Percentiles rank a stretch among this genome's conserved stretches.
These are phyloP conservation scores for Neofusicoccum cordaticola DNA, from an alignment of 2,329 filamentous ascomycete genomes.

Conservation along the genomic window DNA sequence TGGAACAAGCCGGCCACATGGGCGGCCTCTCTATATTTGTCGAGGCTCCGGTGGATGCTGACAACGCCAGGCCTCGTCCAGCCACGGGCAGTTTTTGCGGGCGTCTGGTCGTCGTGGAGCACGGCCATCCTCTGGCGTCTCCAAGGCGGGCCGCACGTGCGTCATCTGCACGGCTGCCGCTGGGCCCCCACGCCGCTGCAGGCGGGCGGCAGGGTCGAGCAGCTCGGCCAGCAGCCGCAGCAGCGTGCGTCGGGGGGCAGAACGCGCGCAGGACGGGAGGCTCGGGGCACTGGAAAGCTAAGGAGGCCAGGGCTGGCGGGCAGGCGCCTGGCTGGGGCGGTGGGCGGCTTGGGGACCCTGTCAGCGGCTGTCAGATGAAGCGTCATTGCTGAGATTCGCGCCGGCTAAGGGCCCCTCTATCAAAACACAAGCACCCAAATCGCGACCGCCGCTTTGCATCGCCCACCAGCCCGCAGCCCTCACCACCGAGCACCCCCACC, in stretches of 20 bases:
- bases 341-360: background rate
- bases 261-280: no score
- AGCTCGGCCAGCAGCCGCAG: background rate
- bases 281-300: background rate
- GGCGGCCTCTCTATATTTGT: background rate
- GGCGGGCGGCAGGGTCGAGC: background rate
- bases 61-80: no score
- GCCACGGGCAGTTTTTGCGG: background rate
- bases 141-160: conserved; percentile 1
- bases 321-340: background rate
- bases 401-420: conserved; percentile 8
- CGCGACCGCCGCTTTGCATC: conserved; percentile 19
- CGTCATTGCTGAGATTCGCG: conserved; percentile 12
- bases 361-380: conserved; percentile 1
- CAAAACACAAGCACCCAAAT: conserved; percentile 5
- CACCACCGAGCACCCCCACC: background rate
- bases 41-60: background rate
- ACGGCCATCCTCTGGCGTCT: background rate
- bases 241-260: background rate
- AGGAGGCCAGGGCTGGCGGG: background rate
- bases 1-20: background rate
- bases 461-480: conserved; percentile 11
- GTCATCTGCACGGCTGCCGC: conserved; percentile 7
- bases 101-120: background rate
- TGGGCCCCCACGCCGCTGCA: conserved; percentile 1